These are phyloP conservation scores for Pistacia atlantica DNA, from an alignment of 345 rosid genomes.

Conservation along the genomic window DNA sequence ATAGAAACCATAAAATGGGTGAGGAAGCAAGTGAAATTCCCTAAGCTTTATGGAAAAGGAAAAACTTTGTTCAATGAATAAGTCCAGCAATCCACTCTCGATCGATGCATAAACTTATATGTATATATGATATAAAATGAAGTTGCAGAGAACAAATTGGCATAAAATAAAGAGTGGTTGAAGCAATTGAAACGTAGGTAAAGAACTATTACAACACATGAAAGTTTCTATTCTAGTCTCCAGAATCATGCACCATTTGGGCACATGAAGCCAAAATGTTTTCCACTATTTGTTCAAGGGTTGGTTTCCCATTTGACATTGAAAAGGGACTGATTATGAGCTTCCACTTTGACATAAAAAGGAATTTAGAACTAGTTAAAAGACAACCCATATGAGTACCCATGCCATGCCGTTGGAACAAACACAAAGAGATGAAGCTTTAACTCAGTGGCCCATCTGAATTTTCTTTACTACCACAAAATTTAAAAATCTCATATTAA, in stretches of 20 bases:
- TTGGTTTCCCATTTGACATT: conserved; percentile 14
- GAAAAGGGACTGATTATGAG: neutral
- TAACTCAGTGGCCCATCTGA: conserved; percentile 27
- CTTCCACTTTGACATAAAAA: neutral
- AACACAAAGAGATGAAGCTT: conserved; percentile 17
- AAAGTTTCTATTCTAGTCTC: conserved; percentile 3
- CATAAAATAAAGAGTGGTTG: neutral
- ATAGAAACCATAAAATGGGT: no score
- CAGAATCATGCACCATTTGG: conserved; percentile 3
- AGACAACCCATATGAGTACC: conserved; percentile 48
- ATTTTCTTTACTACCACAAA: conserved; percentile 33
- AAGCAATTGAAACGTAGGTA: neutral
- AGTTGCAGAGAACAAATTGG: neutral
- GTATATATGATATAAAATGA: neutral
- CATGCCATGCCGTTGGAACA: conserved; percentile 50
- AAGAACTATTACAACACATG: conserved; percentile 9
- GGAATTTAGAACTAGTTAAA: neutral
- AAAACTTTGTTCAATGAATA: no score
- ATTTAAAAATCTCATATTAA: conserved; percentile 8
- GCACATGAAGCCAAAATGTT: conserved; percentile 22
- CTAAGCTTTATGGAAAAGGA: no score
- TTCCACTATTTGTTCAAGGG: conserved; percentile 11
- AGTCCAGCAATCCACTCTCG: neutral
- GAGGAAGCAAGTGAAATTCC: no score
- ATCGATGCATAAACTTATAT: no score